Conservation (phyloP, 345 rosid genomes). For the Hirschfeldia incana region DNA sequence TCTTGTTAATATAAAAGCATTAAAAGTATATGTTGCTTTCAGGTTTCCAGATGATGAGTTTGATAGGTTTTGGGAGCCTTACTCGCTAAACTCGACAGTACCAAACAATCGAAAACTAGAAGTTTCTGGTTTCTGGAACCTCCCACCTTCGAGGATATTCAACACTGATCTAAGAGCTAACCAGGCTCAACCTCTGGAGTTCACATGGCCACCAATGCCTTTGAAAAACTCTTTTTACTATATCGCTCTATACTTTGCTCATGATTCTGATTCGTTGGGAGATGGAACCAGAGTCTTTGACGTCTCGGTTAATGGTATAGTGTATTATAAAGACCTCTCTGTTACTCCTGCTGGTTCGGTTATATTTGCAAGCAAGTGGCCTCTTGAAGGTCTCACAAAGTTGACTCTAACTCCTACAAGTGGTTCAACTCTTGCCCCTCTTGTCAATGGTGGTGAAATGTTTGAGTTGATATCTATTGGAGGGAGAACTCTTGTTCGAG, state of each 20-base stretch:
- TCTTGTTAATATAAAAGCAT: background rate
- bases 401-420: slow-evolving; percentile 55
- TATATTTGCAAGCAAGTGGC: slow-evolving; percentile 69
- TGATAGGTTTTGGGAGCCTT: slow-evolving; percentile 83
- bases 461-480: slow-evolving; percentile 55
- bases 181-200: slow-evolving; percentile 47
- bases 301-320: slow-evolving; percentile 57
- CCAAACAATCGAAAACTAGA: slow-evolving; percentile 53
- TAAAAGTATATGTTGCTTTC: slow-evolving; percentile 15
- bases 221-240: slow-evolving; percentile 51
- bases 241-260: slow-evolving; percentile 83
- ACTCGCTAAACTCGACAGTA: slow-evolving; percentile 31
- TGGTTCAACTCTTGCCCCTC: slow-evolving; percentile 57
- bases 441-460: slow-evolving; percentile 80
- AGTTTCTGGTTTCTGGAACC: slow-evolving; percentile 88
- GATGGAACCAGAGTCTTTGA: slow-evolving; percentile 52
- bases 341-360: slow-evolving; percentile 60
- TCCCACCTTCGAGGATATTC: slow-evolving; percentile 75
- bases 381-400: slow-evolving; percentile 61
- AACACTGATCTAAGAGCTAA: slow-evolving; percentile 56
- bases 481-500: slow-evolving; percentile 71
- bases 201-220: slow-evolving; percentile 66
- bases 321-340: slow-evolving; percentile 59
- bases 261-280: slow-evolving; percentile 43
- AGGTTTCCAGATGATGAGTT: slow-evolving; percentile 84